A percentile compares a stretch with the other conserved stretches of the same genome.
These are phyloP conservation scores for Patellifolia procumbens DNA, from an alignment of 179 eudicot species.

Conservation along the genomic window DNA sequence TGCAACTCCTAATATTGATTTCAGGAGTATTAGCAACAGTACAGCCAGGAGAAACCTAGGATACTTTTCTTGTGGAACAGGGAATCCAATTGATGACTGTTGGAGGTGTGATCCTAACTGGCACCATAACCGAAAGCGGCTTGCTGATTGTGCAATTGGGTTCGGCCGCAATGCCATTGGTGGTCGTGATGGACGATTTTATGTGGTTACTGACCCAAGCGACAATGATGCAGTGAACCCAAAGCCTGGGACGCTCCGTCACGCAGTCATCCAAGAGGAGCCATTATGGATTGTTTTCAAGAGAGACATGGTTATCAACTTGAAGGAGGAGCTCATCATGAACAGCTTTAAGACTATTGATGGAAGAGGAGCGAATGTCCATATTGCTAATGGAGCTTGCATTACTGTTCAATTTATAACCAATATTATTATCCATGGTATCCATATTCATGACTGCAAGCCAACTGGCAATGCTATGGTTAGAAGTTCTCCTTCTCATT, in stretches of 20 bases:
- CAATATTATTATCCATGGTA: slow-evolving; percentile 48
- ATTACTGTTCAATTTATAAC: slow-evolving; percentile 42
- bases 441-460: slow-evolving; percentile 45
- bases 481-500: slow-evolving; percentile 47
- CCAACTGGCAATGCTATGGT: slow-evolving; percentile 55
- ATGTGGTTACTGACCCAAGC: slow-evolving; percentile 48
- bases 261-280: slow-evolving; percentile 54
- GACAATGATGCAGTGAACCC: slow-evolving; percentile 48
- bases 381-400: slow-evolving; percentile 72
- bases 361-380: slow-evolving; percentile 69
- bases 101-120: slow-evolving; percentile 66
- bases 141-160: slow-evolving; percentile 57
- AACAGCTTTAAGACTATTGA: slow-evolving; percentile 65
- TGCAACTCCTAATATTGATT: background rate
- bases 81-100: slow-evolving; percentile 85
- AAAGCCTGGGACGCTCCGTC: slow-evolving; percentile 60
- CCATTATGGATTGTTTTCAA: slow-evolving; percentile 77
- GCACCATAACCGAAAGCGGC: slow-evolving; percentile 45
- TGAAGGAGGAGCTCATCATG: slow-evolving; percentile 62
- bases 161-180: slow-evolving; percentile 54
- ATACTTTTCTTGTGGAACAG: slow-evolving; percentile 68
- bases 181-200: slow-evolving; percentile 45
- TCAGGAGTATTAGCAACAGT: slow-evolving; percentile 57
- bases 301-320: slow-evolving; percentile 49
- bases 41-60: slow-evolving; percentile 67